Evolutionary conservation across 1,284 basidiomycete species (phyloP), one percentile per base, ranked within the genome.

Genomic region (Cryptococcus floricola): DNA sequence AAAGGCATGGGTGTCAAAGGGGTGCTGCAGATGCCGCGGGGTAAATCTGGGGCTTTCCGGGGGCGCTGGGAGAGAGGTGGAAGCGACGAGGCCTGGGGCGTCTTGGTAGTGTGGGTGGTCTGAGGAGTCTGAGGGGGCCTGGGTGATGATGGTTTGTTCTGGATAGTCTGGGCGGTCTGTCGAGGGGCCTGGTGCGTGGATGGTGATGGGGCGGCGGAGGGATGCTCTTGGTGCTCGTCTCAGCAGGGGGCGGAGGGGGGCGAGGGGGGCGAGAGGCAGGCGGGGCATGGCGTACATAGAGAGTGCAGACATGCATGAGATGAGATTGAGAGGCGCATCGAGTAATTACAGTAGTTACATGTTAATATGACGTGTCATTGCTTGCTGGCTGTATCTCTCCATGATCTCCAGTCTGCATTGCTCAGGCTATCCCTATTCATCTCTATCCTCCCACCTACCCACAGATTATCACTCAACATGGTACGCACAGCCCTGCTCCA

Each of bases 1-100:
- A 48, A 78, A 76, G 8, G 70, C 69, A 56, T 77, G 71, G 12
- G 77, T 77, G 56, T 78, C 72, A 56, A 78, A 78, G 1, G 75
- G 77, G 53, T 78, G 77, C 42, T 64, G 67, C 23, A 65, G 42
- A 45, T 63, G 58, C 8, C 60, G 43, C 3, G 60, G 56, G 2
- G 56, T 53, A n/a, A 59, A 52, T 4, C 54, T 42, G 10, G 50
- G 41, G 19, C 54, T 37, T 48, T 61, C 59, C 13, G 66, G 64
- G 7, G 63, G 63, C 6, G 57, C 53, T 8, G 65, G 63, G 3
- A 67, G 53, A 39, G 52, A 54, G 8, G 63, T 56, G 19, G 55
- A 31, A 5, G 55, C 54, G 18, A 52, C 52, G 10, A 52, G 10
- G 23, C 53, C 42, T 34, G 31, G 31, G 13, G 54, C 39, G 7